Percentiles rank a stretch among this genome's conserved stretches.
Evolutionary conservation across 1,284 basidiomycete genomes (phyloP).

Genomic region (Leccinum pachyderme): DNA sequence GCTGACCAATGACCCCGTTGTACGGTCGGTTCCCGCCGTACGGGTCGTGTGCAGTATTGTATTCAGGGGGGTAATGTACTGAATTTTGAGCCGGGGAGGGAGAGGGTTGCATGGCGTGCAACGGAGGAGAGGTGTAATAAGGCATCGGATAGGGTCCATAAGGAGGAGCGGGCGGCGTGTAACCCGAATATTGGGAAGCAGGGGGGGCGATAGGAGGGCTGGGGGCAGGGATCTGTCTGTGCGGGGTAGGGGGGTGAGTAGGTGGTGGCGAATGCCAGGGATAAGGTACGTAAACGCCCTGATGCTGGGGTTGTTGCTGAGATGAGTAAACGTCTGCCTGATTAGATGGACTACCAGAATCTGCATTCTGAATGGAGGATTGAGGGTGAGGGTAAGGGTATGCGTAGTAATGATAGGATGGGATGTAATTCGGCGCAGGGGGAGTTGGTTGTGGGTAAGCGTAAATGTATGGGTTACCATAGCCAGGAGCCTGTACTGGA

Average conservation of each 20-base stretch:
- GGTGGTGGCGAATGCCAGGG: constrained; percentile 37
- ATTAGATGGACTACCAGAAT: constrained; percentile 33
- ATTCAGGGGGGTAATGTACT: constrained; percentile 29
- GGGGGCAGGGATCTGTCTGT: constrained; percentile 34
- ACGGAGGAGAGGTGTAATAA: constrained; percentile 46
- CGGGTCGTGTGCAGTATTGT: constrained; percentile 33
- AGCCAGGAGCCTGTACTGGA: constrained; percentile 38
- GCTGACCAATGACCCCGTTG: constrained; percentile 28
- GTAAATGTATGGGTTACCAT: constrained; percentile 40
- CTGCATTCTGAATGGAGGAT: constrained; percentile 31
- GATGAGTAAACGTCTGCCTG: constrained; percentile 35
- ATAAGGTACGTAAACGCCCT: constrained; percentile 40
- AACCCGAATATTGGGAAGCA: constrained; percentile 38
- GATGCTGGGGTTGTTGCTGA: constrained; percentile 33
- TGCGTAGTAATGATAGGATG: constrained; percentile 39
- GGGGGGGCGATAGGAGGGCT: constrained; percentile 33
- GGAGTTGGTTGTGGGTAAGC: constrained; percentile 35
- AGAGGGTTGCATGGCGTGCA: constrained; percentile 40
- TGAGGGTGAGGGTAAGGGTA: constrained; percentile 37
- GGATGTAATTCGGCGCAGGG: constrained; percentile 34
- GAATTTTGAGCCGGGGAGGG: constrained; percentile 35
- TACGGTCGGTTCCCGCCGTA: constrained; percentile 26
- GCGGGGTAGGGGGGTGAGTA: constrained; percentile 32
- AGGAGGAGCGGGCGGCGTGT: constrained; percentile 36
- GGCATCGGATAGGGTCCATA: constrained; percentile 46